A percentile compares a stretch with the other conserved stretches of the same genome.
phyloP scores from a whole-genome alignment of 1,139 yeast species.

The Geotrichum citri-aurantii region DNA sequence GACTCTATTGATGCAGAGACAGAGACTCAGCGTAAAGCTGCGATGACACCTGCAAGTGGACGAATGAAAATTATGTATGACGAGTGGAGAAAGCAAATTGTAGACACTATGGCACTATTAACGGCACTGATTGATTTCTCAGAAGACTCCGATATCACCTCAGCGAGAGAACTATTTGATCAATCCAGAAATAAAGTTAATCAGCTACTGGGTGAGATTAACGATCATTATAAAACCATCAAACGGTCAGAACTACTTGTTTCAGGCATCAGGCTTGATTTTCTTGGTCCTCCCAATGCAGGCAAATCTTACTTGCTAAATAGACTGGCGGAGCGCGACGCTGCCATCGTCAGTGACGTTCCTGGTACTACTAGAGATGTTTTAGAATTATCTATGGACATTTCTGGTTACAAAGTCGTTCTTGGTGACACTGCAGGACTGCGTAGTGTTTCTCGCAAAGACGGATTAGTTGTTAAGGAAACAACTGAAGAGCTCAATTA shows the following conservation, averaged over 20 bases:
- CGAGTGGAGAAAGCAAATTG: conserved; percentile 62
- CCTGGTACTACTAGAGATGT: conserved; percentile 96
- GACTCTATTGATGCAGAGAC: conserved; percentile 94
- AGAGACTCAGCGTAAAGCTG: conserved; percentile 74
- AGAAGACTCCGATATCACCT: conserved; percentile 86
- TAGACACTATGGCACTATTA: conserved; percentile 63
- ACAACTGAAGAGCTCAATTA: conserved; percentile 37
- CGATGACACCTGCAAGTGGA: conserved; percentile 70
- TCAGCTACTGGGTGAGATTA: conserved; percentile 43
- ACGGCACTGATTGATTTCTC: conserved; percentile 85
- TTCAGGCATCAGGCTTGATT: conserved; percentile 65
- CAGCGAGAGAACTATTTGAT: conserved; percentile 42
- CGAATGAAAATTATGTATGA: conserved; percentile 49
- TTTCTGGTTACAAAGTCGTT: conserved; percentile 77
- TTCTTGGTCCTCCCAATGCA: conserved; percentile 93
- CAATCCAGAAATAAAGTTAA: conserved; percentile 45
- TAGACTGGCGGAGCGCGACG: conserved; percentile 65
- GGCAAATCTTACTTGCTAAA: conserved; percentile 89
- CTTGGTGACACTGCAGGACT: conserved; percentile 95
- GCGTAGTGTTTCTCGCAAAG: conserved; percentile 38
- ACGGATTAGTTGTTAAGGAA: not conserved
- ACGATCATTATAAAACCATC: conserved; percentile 41
- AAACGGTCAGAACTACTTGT: conserved; percentile 59
- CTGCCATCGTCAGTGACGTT: conserved; percentile 84
- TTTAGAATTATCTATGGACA: conserved; percentile 73